Base-by-base conservation (phyloP, 148 eudicot species). In the Silene conica region DNA sequence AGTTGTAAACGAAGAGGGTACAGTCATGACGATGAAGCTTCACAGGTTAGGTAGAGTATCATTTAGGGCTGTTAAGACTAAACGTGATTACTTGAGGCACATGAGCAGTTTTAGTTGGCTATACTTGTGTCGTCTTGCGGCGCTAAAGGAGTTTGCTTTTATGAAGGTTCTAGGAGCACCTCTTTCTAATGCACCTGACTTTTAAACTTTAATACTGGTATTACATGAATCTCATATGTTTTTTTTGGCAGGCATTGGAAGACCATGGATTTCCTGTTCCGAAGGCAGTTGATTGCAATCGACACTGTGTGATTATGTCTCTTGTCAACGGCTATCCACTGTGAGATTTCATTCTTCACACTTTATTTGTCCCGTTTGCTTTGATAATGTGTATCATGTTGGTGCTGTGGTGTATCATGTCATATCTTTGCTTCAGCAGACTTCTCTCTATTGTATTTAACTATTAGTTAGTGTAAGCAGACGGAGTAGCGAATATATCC, bases 271-370 rank as follows among this genome's bases (percentile, higher is more conserved):
- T 92, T 74, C 96, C 98, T 16, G 97, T 95, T 69, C 98, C 98
- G 68, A 79, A 89, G 76, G 97, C 98, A n/a, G 88, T 95, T 80
- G 96, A 89, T 73, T 92, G 98, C 83, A 95, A 90, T 83, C 80
- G 98, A 8, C 97, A 95, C 86, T 95, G 98, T 78, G 96, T 95
- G 77, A 57, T 95, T 74, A 95, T 95, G 98, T 92, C 97, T 21
- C 97, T 92, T 73, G 85, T 95, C 79, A 88, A 84, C 80, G 98
- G 97, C 69, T 95, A 88, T 82, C 96, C 98, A 55, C 96, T 95
- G 98, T 92, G 89, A 86, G 96, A 73, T 12, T 70, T 75, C 76
- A 23, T 54, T 58, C 68, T 71, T 71, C 8, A 13, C 26, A 69
- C 16, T 20, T 69, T 50, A 23, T 21, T 59, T 59, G 62, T 58